Evolutionary conservation across 169 alveolate genomes (phyloP).

Genomic region (Cryptosporidium ubiquitum): DNA sequence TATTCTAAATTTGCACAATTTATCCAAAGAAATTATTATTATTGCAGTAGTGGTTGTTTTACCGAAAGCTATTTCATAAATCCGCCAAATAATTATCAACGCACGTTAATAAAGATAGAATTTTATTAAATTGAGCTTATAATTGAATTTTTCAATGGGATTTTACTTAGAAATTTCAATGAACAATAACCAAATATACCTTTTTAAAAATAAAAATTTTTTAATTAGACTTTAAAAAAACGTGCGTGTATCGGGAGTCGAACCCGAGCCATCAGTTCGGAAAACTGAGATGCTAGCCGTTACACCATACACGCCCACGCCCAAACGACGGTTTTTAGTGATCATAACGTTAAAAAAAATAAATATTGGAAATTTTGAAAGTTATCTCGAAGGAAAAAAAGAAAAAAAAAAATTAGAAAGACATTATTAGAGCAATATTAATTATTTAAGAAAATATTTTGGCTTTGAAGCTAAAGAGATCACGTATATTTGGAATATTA

Average conservation of each 20-base stretch:
- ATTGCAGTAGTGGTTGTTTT: neutral
- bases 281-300: conserved; percentile 77
- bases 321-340: too few species aligned
- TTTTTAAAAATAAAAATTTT: neutral
- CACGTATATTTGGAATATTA: conserved; percentile 95
- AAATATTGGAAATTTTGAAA: neutral
- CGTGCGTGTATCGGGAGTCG: conserved; percentile 77
- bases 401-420: neutral
- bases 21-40: neutral
- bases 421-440: conserved; percentile 69
- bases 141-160: neutral
- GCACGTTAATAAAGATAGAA: neutral
- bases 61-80: neutral
- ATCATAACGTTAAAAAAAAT: neutral
- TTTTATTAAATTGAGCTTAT: neutral
- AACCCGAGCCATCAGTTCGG: conserved; percentile 77
- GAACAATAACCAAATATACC: too few species aligned
- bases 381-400: neutral
- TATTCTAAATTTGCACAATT: neutral
- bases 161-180: neutral
- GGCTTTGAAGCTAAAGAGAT: conserved; percentile 94
- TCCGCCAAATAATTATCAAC: neutral
- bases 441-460: conserved; percentile 39
- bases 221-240: neutral
- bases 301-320: conserved; percentile 76